Percentiles rank a stretch among this genome's conserved stretches.
Evolutionary conservation across 2,329 filamentous ascomycete species (phyloP).

Genomic region (Magnaporthiopsis incrustans): DNA sequence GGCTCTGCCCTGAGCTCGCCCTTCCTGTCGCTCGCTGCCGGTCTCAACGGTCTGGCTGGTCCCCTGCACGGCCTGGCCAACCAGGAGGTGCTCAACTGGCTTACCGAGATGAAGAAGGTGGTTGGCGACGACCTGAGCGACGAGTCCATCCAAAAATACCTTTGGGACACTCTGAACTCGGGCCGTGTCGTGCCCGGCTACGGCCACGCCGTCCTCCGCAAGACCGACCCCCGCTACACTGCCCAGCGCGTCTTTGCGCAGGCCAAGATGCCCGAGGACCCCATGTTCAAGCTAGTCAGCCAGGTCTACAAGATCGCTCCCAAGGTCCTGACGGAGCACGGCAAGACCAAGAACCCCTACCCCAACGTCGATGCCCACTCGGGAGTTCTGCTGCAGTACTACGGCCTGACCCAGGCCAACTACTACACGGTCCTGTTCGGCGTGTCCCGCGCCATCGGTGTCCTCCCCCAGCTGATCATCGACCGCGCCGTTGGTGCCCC

Average conservation of each 20-base stretch:
- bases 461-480: conserved; percentile 98
- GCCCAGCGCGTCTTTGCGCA: conserved; percentile 97
- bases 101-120: conserved; percentile 95
- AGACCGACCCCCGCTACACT: conserved; percentile 98
- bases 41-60: conserved; percentile 95
- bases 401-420: conserved; percentile 96
- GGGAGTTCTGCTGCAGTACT: conserved; percentile 98
- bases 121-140: conserved; percentile 94
- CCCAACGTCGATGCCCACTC: conserved; percentile 99
- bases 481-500: conserved; percentile 95
- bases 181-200: conserved; percentile 97
- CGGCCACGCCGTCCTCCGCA: conserved; percentile 97
- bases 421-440: conserved; percentile 99
- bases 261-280: conserved; percentile 74
- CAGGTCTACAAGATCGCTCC: conserved; percentile 99
- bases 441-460: conserved; percentile 95
- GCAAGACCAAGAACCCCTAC: conserved; percentile 99
- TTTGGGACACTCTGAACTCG: conserved; percentile 93
- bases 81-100: conserved; percentile 99
- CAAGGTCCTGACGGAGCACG: conserved; percentile 95
- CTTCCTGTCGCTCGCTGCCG: conserved; percentile 91
- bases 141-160: conserved; percentile 94
- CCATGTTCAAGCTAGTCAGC: conserved; percentile 99
- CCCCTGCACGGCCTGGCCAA: conserved; percentile 98
- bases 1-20: conserved; percentile 94